phyloP scores from a whole-genome alignment of 2,329 filamentous ascomycete genomes.

The Neofusicoccum cordaticola region DNA sequence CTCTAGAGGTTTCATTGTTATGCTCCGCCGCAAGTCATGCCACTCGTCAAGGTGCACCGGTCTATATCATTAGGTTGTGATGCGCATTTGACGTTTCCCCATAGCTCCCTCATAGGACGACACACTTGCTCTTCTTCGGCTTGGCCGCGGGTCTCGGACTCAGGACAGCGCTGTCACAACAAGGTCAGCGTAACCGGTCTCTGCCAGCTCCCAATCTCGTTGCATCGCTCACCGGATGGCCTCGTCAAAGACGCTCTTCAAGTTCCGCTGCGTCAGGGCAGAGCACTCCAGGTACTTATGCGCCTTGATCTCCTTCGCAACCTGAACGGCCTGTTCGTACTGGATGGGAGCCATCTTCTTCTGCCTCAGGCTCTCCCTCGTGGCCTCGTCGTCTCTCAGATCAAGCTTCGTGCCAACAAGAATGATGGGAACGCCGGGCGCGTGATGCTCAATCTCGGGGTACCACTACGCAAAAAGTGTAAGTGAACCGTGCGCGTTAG shows the following conservation, averaged over 20 bases:
- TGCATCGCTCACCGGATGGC: slow-evolving; percentile 78
- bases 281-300: slow-evolving; percentile 99
- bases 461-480: slow-evolving; percentile 68
- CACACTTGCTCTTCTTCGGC: slow-evolving; percentile 29
- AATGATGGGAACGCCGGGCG: slow-evolving; percentile 92
- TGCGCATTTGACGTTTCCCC: slow-evolving; percentile 11
- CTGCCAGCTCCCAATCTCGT: background rate
- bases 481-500: slow-evolving; percentile 21
- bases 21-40: slow-evolving; percentile 15
- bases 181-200: background rate
- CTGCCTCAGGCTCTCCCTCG: slow-evolving; percentile 75
- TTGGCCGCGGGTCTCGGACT: slow-evolving; percentile 36
- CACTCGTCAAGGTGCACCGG: slow-evolving; percentile 14
- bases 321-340: slow-evolving; percentile 84
- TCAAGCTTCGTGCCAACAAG: slow-evolving; percentile 96
- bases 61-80: slow-evolving; percentile 15
- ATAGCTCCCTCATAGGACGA: slow-evolving; percentile 26
- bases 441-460: slow-evolving; percentile 96
- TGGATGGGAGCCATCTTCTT: slow-evolving; percentile 98
- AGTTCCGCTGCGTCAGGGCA: slow-evolving; percentile 88
- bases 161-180: slow-evolving; percentile 35
- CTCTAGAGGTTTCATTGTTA: slow-evolving; percentile 13
- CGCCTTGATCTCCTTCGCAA: slow-evolving; percentile 90
- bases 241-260: slow-evolving; percentile 99
- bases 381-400: slow-evolving; percentile 82